phyloP scores from a whole-genome alignment of 495 filamentous ascomycete genomes.

The Tuber indicum region DNA sequence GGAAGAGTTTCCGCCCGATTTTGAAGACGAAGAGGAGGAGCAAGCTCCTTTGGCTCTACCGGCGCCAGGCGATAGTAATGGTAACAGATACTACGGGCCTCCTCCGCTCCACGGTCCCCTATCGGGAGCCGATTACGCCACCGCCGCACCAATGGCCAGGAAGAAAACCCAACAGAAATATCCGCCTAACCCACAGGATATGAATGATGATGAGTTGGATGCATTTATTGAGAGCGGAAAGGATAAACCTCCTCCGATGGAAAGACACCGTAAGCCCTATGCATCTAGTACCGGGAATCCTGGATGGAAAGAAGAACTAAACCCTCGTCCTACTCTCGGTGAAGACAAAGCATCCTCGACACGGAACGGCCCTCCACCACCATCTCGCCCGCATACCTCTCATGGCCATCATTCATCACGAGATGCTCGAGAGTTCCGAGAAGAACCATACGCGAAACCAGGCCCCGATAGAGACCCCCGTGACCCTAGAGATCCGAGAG shows the following conservation, averaged over 20 bases:
- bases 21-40: constrained; percentile 32
- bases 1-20: constrained; percentile 37
- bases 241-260: constrained; percentile 20
- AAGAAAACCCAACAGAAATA: constrained; percentile 7
- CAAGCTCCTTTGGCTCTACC: constrained; percentile 33
- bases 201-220: constrained; percentile 27
- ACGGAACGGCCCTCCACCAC: constrained; percentile 15
- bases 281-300: constrained; percentile 12
- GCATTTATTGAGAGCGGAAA: constrained; percentile 10
- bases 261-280: constrained; percentile 21
- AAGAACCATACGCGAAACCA: constrained; percentile 10
- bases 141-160: constrained; percentile 9
- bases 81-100: constrained; percentile 21
- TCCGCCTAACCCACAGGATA: background rate
- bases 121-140: constrained; percentile 15
- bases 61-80: constrained; percentile 17
- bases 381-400: constrained; percentile 31
- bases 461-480: background rate
- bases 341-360: constrained; percentile 28
- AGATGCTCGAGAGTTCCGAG: constrained; percentile 12
- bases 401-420: constrained; percentile 27
- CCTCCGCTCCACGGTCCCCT: constrained; percentile 25
- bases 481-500: background rate
- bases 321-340: constrained; percentile 37
- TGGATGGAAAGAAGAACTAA: constrained; percentile 28